phyloP scores from a whole-genome alignment of 106 monocot genomes.

The Agapanthus africanus region DNA sequence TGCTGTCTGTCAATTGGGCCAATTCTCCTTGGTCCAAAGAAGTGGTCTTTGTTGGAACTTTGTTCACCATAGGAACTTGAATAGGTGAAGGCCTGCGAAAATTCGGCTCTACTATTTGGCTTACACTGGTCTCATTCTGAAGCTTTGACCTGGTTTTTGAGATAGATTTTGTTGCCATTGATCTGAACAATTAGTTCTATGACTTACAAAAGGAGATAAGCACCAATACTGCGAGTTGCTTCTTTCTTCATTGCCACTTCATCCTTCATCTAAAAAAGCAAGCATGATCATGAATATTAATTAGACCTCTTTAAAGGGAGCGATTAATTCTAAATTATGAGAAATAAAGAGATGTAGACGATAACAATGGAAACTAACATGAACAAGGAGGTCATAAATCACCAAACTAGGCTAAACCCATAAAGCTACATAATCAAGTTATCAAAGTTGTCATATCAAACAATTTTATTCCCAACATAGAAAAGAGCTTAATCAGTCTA shows the following conservation, averaged over 20 bases:
- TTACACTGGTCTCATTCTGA: slow-evolving; percentile 1
- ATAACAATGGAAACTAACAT: background rate
- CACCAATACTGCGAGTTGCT: background rate
- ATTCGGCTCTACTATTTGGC: slow-evolving; percentile 12
- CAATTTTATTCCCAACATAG: too few species aligned
- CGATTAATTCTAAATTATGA: background rate
- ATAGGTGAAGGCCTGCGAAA: slow-evolving; percentile 6
- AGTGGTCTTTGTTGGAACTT: background rate
- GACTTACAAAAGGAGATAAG: background rate
- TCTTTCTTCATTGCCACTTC: slow-evolving; percentile 4
- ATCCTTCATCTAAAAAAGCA: background rate
- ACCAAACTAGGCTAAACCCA: background rate
- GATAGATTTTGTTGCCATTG: slow-evolving; percentile 32
- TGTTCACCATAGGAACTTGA: slow-evolving; percentile 8
- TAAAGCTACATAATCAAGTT: background rate
- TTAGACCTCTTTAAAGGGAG: background rate
- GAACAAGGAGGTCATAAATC: background rate
- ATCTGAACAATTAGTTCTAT: background rate
- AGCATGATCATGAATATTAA: background rate
- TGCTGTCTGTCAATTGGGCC: background rate
- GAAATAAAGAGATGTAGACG: too few species aligned
- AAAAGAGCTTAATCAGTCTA: too few species aligned
- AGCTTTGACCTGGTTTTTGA: background rate
- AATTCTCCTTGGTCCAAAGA: slow-evolving; percentile 9
- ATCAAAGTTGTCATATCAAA: background rate